Evolutionary conservation across 805 yeast species (phyloP).

Genomic region (Candida manassasensis): DNA sequence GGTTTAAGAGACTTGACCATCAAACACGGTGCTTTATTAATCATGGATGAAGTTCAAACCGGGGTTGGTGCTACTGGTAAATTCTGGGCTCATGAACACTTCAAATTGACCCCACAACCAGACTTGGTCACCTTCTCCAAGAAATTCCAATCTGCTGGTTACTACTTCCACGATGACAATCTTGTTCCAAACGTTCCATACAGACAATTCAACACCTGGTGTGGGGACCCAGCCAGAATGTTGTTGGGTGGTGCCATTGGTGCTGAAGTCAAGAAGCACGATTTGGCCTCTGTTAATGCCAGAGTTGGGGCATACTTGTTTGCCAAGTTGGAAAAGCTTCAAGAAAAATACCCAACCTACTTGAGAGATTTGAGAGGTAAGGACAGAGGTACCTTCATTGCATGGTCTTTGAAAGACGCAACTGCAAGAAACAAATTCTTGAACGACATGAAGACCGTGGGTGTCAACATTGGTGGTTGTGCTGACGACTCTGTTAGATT

Average conservation of each 20-base stretch:
- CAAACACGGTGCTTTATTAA: constrained; percentile 65
- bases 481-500: constrained; percentile 74
- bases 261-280: constrained; percentile 56
- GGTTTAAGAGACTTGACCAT: constrained; percentile 73
- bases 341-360: constrained; percentile 49
- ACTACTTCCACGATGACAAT: constrained; percentile 71
- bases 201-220: constrained; percentile 92
- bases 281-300: constrained; percentile 51
- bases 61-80: constrained; percentile 86
- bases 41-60: constrained; percentile 85
- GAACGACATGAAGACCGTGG: constrained; percentile 52
- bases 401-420: constrained; percentile 62
- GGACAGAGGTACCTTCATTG: constrained; percentile 72
- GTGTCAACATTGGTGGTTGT: constrained; percentile 83
- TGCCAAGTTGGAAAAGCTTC: constrained; percentile 48
- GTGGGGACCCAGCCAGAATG: constrained; percentile 84
- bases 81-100: constrained; percentile 88
- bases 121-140: constrained; percentile 84
- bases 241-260: constrained; percentile 72
- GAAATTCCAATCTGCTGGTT: constrained; percentile 88
- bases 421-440: constrained; percentile 60
- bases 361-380: constrained; percentile 66
- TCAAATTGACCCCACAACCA: constrained; percentile 68
- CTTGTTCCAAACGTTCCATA: constrained; percentile 72
- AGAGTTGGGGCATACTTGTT: constrained; percentile 67